Evolutionary conservation across 139 green algal genomes (phyloP), one percentile per base, ranked within the genome.

Genomic region (Microglena sp.): DNA sequence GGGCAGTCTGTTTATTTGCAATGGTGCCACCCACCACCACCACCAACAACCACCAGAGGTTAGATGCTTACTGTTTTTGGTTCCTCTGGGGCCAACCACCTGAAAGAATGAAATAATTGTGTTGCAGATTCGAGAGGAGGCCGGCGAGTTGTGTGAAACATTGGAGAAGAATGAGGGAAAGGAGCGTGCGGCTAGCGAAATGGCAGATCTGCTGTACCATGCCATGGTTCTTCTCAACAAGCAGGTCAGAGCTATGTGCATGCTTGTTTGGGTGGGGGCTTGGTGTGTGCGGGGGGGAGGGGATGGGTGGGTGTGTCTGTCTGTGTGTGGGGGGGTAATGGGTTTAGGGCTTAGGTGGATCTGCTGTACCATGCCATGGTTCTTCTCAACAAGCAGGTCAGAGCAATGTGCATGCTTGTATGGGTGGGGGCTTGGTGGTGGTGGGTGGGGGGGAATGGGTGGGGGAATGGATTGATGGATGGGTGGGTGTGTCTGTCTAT

Each of bases 181-280:
- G 31, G 86, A 97, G 68, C 64, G 92, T 0, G 77, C 87, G 0
- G 90, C 87, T 5, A 93, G 80, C 18, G 94, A 99, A 71, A 85
- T 86, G 68, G 94, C 94, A 3, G 94, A 99, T 79, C 78, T 99
- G 64, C 72, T 99, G 31, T 99, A 99, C 77, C 94, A 99, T 71
- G 77, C 87, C 33, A 90, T 99, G 80, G 94, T 98, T 33, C 76
- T 99, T 50, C 71, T 94, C 0, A 91, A 92, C 66, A 35, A 80
- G 24, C 83, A 94, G 82, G 87, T 90, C 32, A 29, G 61, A 24
- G 28, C 0, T 26, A 0, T 26, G 68, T 70, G 29, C 11, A 31
- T 45, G 36, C 5, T 34, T 15, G 28, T 33, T 33, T 62, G 28
- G 55, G 11, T 3, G 15, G 24, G 31, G n/a, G 15, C 6, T 30